These are phyloP conservation scores for Pichia sp. DNA, from an alignment of 1,139 yeast species.

Conservation along the genomic window DNA sequence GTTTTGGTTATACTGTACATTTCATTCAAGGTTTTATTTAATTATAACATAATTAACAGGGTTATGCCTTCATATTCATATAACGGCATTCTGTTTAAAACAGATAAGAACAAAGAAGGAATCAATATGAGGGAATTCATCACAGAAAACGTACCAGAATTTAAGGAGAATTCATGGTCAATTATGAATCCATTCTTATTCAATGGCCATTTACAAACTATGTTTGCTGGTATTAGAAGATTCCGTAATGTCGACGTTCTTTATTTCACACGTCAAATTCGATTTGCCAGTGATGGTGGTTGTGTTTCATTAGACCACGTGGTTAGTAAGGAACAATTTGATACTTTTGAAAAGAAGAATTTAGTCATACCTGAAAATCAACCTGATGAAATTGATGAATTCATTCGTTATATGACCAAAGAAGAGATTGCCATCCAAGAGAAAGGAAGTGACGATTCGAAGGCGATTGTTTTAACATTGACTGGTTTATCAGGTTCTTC, in stretches of 20 bases:
- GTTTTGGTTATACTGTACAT: constrained; percentile 8
- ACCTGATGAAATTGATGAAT: constrained; percentile 61
- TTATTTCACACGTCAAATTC: constrained; percentile 74
- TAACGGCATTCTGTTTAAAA: constrained; percentile 14
- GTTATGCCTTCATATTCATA: constrained; percentile 18
- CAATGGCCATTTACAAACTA: constrained; percentile 78
- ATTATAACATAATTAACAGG: constrained; percentile 16
- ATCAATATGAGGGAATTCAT: constrained; percentile 15
- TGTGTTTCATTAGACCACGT: constrained; percentile 77
- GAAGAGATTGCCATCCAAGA: constrained; percentile 40
- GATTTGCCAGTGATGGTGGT: constrained; percentile 66
- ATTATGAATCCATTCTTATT: constrained; percentile 63
- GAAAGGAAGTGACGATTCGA: constrained; percentile 32
- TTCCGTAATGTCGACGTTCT: constrained; percentile 55
- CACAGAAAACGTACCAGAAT: constrained; percentile 39
- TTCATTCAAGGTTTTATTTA: background rate
- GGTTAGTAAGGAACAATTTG: constrained; percentile 44
- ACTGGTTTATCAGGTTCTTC: constrained; percentile 96
- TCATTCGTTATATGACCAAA: constrained; percentile 65
- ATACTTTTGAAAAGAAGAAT: constrained; percentile 37
- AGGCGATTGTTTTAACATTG: constrained; percentile 66
- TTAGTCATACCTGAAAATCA: constrained; percentile 53
- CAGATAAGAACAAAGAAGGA: constrained; percentile 2
- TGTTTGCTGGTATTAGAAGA: constrained; percentile 61
- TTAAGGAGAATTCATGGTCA: constrained; percentile 45